Conservation (phyloP, 495 filamentous ascomycete genomes). For the Talaromyces ruber region DNA sequence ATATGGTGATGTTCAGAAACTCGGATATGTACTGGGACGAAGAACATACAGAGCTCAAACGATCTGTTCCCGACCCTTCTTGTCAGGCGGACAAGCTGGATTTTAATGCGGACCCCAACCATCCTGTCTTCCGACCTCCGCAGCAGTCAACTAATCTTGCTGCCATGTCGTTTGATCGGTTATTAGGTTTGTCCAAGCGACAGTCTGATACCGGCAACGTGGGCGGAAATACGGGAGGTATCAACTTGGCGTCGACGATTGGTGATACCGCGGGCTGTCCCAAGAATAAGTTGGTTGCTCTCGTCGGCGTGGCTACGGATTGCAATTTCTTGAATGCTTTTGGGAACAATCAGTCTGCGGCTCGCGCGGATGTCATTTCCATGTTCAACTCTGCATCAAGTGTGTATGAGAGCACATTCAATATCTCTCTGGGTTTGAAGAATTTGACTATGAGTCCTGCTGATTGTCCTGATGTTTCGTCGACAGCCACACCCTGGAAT, state of each 20-base stretch:
- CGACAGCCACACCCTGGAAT: slow-evolving; percentile 71
- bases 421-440: slow-evolving; percentile 81
- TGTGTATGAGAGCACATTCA: slow-evolving; percentile 84
- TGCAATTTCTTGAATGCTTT: slow-evolving; percentile 76
- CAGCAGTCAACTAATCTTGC: slow-evolving; percentile 40
- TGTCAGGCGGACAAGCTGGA: slow-evolving; percentile 60
- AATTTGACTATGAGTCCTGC: slow-evolving; percentile 69
- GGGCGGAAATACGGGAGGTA: slow-evolving; percentile 68
- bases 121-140: slow-evolving; percentile 50
- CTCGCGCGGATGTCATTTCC: slow-evolving; percentile 61
- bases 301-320: slow-evolving; percentile 89
- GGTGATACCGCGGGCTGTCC: slow-evolving; percentile 78
- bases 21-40: slow-evolving; percentile 59
- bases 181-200: slow-evolving; percentile 47
- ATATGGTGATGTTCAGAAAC: slow-evolving; percentile 87
- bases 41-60: slow-evolving; percentile 44
- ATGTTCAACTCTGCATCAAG: slow-evolving; percentile 81
- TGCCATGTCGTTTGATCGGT: slow-evolving; percentile 40
- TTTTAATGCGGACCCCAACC: slow-evolving; percentile 60
- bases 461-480: slow-evolving; percentile 57
- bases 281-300: slow-evolving; percentile 74
- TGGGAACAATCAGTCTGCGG: slow-evolving; percentile 46
- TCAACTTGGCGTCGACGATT: slow-evolving; percentile 75
- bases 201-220: slow-evolving; percentile 45
- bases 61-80: slow-evolving; percentile 30